Base-by-base conservation (phyloP, 2,329 filamentous ascomycete species). In the Aspergillus oerlinghausenensis region DNA sequence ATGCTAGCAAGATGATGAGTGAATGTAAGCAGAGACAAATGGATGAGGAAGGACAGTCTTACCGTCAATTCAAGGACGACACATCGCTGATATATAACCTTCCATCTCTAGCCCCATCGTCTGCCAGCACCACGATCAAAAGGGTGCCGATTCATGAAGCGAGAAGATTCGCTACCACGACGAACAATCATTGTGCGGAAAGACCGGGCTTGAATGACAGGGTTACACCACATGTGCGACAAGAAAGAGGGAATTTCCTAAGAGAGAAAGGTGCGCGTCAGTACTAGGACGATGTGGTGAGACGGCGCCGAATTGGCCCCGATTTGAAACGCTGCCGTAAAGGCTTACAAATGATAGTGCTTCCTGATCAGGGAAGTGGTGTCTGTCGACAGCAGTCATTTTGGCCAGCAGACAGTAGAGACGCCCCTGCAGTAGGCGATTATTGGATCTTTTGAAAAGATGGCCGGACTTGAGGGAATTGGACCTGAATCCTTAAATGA, bases 1-100 rank as follows among this genome's bases (percentile, higher is more conserved):
- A 67, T 67, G 14, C 32, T 38, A 38, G 5, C 28, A 40, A 11
- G 10, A 6, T n/a, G 47, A 55, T 14, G 53, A 55, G 40, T n/a
- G 19, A 51, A 28, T 51, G 32, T 17, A 14, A 3, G 32, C 32
- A 7, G 14, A 38, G 14, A 38, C 14, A 38, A 17, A 17, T 7
- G 14, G 7, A 35, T 17, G 32, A 11, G 32, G 32, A 38, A 38
- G 17, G 14, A n/a, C 2, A 6, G 32, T 17, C 32, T 38, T 38
- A 38, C 32, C 6, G 14, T 17, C 32, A 7, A 7, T 38, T 38
- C 6, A 2, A 38, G 17, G 14, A n/a, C 14, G 14, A 7, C 14
- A 17, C 32, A 38, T 38, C 32, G 14, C 32, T 7, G 1, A 17
- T 38, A 38, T 38, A 17, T 17, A 38, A 3, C 6, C 14, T 1